These are phyloP conservation scores for Boletus subparvulus DNA, from an alignment of 768 basidiomycete species.

Conservation along the genomic window DNA sequence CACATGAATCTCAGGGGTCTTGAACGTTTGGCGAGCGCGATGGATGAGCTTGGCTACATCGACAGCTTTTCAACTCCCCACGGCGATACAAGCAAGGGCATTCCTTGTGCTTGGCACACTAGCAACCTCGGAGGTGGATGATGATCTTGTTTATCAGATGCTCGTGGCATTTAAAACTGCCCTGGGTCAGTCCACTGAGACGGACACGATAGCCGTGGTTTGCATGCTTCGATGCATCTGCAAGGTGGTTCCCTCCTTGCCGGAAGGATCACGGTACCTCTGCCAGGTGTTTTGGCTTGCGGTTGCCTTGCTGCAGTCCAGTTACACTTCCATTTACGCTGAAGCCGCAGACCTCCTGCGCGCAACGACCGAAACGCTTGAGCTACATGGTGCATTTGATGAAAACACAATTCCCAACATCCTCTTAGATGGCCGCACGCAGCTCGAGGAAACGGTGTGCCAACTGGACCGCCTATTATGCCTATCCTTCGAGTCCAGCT, in stretches of 20 bases:
- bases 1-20: conserved; percentile 48
- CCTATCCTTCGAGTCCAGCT: conserved; percentile 73
- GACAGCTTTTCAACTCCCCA: conserved; percentile 87
- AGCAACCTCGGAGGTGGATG: conserved; percentile 84
- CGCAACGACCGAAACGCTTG: conserved; percentile 63
- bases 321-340: conserved; percentile 65
- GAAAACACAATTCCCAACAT: conserved; percentile 50
- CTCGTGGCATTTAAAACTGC: conserved; percentile 82
- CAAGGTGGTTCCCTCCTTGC: conserved; percentile 70
- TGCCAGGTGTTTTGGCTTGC: conserved; percentile 84
- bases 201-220: conserved; percentile 69
- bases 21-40: conserved; percentile 89
- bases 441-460: conserved; percentile 63
- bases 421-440: conserved; percentile 61
- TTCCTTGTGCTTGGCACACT: conserved; percentile 83
- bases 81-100: conserved; percentile 83
- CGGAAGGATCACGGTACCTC: conserved; percentile 69
- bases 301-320: conserved; percentile 77
- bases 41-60: conserved; percentile 91
- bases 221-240: conserved; percentile 89
- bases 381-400: conserved; percentile 57
- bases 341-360: conserved; percentile 70
- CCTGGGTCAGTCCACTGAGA: conserved; percentile 62
- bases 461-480: conserved; percentile 73
- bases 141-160: conserved; percentile 92